Evolutionary conservation across 2,329 filamentous ascomycete species (phyloP), one percentile per base, ranked within the genome.

Genomic region (Botryotinia globosa): DNA sequence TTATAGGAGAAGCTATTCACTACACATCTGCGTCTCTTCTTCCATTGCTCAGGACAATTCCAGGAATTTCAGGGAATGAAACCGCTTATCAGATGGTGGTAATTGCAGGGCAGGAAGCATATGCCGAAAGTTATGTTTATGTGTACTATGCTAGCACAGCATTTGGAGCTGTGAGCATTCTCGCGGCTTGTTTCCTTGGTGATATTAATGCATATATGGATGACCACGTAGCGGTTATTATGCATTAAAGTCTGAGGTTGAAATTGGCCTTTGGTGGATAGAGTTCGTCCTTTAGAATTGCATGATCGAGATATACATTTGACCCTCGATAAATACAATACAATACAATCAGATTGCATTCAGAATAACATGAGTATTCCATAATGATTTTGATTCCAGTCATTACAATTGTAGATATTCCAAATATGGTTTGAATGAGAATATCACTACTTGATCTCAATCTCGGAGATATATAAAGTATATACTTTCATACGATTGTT

Each of bases 181-280:
- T 89, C 18, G 83, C 87, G 0, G 85, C 87, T 68, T 83, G 86
- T 73, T 89, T 90, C 75, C 80, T 91, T 78, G 87, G 86, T 3
- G 85, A 90, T 76, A 88, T 91, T 71, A 83, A 81, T 54, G 80
- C 84, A 78, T 87, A 86, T 76, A 87, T 74, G 74, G 71, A 74
- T 39, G 71, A 71, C 37, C 73, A 74, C 56, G 66, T 74, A n/a
- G 71, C 73, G n/a, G 73, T 73, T 3, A 62, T 74, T 37, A 66
- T 73, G 29, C 39, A 66, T 56, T 73, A 14, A 68, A 25, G 5
- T 42, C 18, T 42, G 16, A 18, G 29, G n/a, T 29, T 42, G 45
- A 5, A 32, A 22, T 22, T 4, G 64, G 25, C 10, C 14, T 29
- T 42, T n/a, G 9, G 34, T 56, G 25, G 34, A 67, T 67, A 42